phyloP scores from a whole-genome alignment of 1,284 basidiomycete species.

The Baeospora myosura region DNA sequence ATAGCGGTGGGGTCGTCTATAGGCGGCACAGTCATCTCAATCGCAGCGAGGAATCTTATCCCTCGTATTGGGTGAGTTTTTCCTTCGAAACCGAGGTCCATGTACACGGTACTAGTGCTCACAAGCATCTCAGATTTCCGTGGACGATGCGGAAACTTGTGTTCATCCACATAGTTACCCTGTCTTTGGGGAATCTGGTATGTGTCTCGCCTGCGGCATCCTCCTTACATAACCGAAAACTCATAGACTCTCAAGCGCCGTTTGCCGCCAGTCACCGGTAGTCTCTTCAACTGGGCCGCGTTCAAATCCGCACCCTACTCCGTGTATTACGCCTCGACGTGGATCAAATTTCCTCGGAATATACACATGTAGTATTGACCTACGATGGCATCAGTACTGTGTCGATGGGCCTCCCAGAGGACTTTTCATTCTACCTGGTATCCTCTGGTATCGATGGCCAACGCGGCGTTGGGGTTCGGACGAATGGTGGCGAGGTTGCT shows the following conservation, averaged over 20 bases:
- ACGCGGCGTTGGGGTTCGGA: slow-evolving; percentile 32
- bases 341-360: slow-evolving; percentile 39
- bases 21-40: slow-evolving; percentile 35
- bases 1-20: slow-evolving; percentile 31
- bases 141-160: slow-evolving; percentile 42
- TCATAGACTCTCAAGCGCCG: slow-evolving; percentile 31
- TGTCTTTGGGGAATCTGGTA: slow-evolving; percentile 28
- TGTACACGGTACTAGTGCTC: too few species aligned
- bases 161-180: slow-evolving; percentile 29
- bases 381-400: slow-evolving; percentile 39
- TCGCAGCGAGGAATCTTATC: slow-evolving; percentile 31
- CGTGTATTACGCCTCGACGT: slow-evolving; percentile 26
- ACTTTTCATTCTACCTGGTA: slow-evolving; percentile 38
- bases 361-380: slow-evolving; percentile 44
- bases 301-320: slow-evolving; percentile 31
- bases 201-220: background rate
- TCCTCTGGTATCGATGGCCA: slow-evolving; percentile 40
- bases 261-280: slow-evolving; percentile 31
- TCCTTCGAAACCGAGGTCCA: background rate
- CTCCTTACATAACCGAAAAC: background rate
- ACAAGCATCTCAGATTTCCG: slow-evolving; percentile 29
- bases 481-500: slow-evolving; percentile 31
- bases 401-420: slow-evolving; percentile 27
- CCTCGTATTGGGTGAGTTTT: slow-evolving; percentile 28
- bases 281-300: slow-evolving; percentile 30